Base-by-base conservation (phyloP, 2,329 filamentous ascomycete species). In the Cladophialophora bantiana region DNA sequence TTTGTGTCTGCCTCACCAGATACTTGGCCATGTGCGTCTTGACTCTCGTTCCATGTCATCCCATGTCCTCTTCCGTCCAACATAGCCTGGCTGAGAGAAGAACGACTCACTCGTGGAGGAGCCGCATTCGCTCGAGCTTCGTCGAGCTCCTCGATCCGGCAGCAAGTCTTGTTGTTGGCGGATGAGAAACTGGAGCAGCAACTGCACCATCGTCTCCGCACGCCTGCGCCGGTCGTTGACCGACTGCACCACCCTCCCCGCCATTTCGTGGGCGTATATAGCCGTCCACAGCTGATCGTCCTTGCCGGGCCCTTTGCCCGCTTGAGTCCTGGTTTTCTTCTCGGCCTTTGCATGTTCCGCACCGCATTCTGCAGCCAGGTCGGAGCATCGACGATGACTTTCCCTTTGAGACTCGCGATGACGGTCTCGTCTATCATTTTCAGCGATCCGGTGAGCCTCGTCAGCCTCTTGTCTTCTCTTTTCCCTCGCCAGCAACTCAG, bases 221-320 rank as follows among this genome's bases (percentile, higher is more conserved):
- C 62, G 59, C 31, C 42, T 60, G 15, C 68, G 66, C 10, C 61
- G 60, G 45, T 71, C 63, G 40, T 66, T 65, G 31, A 66, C 62
- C 18, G 66, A 64, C 35, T 68, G 65, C 3, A 71, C 62, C 9
- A 71, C 64, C 12, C 67, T 45, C 9, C 35, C 64, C 15, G 59
- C 60, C 35, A 70, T 54, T 31, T 70, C 65, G 9, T 66, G 68
- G 4, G 64, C 57, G 35, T 68, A 66, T 6, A 69, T 68, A 31
- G 70, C 68, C 35, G 68, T 53, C 15, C 52, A 65, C 18, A 71
- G 64, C 55, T 71, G 70, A 38, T 71, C 68, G 38, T 71, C 65
- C 50, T 71, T 71, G 10, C 70, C 70, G 1, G 70, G 62, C 3
- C 67, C 68, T 35, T 71, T 70, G n/a, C 63, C 61, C 9, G 59